phyloP scores from a whole-genome alignment of 768 basidiomycete species.

The Trametes coccinea region DNA sequence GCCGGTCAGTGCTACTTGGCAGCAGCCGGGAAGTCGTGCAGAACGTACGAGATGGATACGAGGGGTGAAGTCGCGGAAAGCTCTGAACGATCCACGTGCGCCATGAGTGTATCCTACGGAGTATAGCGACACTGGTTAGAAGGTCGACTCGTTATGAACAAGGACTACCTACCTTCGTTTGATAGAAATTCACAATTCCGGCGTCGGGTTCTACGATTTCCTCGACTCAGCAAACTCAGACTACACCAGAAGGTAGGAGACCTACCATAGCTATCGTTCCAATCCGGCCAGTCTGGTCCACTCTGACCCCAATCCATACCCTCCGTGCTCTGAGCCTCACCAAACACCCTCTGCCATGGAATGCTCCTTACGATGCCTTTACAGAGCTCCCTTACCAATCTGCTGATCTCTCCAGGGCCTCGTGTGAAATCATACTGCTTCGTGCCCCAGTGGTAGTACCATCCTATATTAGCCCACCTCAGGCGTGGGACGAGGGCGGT shows the following conservation, averaged over 20 bases:
- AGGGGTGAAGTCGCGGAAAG: constrained; percentile 89
- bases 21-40: too few species aligned
- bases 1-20: neutral
- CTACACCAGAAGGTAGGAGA: neutral
- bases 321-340: constrained; percentile 28
- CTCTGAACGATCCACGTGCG: constrained; percentile 96
- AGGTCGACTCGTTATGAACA: too few species aligned
- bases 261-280: constrained; percentile 79
- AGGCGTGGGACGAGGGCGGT: constrained; percentile 71
- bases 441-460: constrained; percentile 95
- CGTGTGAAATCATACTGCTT: constrained; percentile 91
- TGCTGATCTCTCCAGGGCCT: constrained; percentile 62
- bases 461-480: constrained; percentile 95
- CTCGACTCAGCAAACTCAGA: neutral
- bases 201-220: constrained; percentile 79
- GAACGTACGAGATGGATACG: constrained; percentile 86
- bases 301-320: constrained; percentile 49
- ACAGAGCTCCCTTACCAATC: constrained; percentile 58
- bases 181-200: constrained; percentile 96
- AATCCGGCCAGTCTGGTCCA: constrained; percentile 66
- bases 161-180: constrained; percentile 52
- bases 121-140: too few species aligned
- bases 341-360: constrained; percentile 71
- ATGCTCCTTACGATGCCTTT: constrained; percentile 59
- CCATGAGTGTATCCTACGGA: constrained; percentile 88